A percentile compares a stretch with the other conserved stretches of the same genome.
These are phyloP conservation scores for Themeda triandra DNA, from an alignment of 176 grass and related monocot species.

Conservation along the genomic window DNA sequence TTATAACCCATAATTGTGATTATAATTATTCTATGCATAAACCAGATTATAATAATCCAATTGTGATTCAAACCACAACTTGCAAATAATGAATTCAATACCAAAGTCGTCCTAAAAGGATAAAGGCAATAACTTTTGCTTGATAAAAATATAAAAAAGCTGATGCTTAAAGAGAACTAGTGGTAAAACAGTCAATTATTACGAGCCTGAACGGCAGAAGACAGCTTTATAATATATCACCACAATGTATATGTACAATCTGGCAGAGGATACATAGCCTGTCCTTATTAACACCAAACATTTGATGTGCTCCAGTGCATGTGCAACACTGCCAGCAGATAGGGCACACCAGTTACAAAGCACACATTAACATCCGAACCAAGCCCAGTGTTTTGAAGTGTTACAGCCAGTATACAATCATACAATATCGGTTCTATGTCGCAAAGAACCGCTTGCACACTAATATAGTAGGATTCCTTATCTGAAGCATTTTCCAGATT, in stretches of 20 bases:
- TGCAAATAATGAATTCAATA: neutral
- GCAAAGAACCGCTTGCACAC: constrained; percentile 13
- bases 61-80: neutral
- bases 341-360: constrained; percentile 12
- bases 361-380: neutral
- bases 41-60: too few relatives aligned
- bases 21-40: too few relatives aligned
- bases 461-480: constrained; percentile 4
- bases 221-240: constrained; percentile 9
- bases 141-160: neutral
- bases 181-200: neutral
- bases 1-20: neutral
- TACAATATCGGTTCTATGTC: constrained; percentile 42
- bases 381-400: constrained; percentile 30
- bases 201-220: neutral
- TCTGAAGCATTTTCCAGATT: constrained; percentile 3
- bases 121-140: neutral
- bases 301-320: constrained; percentile 21
- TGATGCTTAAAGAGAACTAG: neutral
- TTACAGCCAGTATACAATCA: constrained; percentile 35
- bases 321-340: constrained; percentile 16
- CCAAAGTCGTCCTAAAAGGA: too few relatives aligned
- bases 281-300: constrained; percentile 31
- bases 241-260: constrained; percentile 38
- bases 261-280: constrained; percentile 20